phyloP scores from a whole-genome alignment of 371 early-diverging fungal genomes.

The Nematocida parisii region DNA sequence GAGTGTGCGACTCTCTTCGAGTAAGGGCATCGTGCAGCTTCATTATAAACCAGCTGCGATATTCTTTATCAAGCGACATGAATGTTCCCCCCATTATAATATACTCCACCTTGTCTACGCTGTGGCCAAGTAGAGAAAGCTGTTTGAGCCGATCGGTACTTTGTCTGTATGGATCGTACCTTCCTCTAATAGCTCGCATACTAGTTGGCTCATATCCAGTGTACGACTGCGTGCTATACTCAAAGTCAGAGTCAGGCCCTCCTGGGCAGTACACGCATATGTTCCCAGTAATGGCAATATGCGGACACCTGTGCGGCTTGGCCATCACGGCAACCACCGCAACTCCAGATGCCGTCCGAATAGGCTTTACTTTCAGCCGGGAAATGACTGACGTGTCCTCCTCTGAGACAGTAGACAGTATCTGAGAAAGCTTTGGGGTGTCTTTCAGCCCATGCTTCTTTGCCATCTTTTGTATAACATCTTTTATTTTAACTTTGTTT shows the following conservation, averaged over 20 bases:
- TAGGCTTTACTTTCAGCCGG: conserved; percentile 87
- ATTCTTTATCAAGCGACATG: conserved; percentile 89
- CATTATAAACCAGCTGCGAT: conserved; percentile 90
- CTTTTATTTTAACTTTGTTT: conserved; percentile 64
- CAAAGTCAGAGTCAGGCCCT: conserved; percentile 99
- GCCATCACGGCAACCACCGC: conserved; percentile 99
- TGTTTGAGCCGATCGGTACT: conserved; percentile 90
- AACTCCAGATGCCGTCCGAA: conserved; percentile 94
- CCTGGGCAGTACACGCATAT: conserved; percentile 99
- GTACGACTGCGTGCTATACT: conserved; percentile 98
- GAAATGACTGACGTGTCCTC: conserved; percentile 82
- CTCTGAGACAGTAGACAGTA: conserved; percentile 93
- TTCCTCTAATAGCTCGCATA: conserved; percentile 97
- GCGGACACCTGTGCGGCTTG: conserved; percentile 99
- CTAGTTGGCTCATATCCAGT: conserved; percentile 99
- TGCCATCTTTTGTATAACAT: conserved; percentile 58
- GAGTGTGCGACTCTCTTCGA: conserved; percentile 77
- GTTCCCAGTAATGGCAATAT: conserved; percentile 98
- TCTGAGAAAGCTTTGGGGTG: conserved; percentile 93
- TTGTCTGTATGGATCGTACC: conserved; percentile 97
- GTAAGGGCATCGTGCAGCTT: conserved; percentile 94
- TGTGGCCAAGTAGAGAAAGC: conserved; percentile 86
- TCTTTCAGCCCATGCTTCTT: conserved; percentile 68
- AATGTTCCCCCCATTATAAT: conserved; percentile 99
- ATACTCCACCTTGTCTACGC: conserved; percentile 94